Evolutionary conservation across 2,329 filamentous ascomycete species (phyloP), one percentile per base, ranked within the genome.

Genomic region (Neopestalotiopsis sp.): DNA sequence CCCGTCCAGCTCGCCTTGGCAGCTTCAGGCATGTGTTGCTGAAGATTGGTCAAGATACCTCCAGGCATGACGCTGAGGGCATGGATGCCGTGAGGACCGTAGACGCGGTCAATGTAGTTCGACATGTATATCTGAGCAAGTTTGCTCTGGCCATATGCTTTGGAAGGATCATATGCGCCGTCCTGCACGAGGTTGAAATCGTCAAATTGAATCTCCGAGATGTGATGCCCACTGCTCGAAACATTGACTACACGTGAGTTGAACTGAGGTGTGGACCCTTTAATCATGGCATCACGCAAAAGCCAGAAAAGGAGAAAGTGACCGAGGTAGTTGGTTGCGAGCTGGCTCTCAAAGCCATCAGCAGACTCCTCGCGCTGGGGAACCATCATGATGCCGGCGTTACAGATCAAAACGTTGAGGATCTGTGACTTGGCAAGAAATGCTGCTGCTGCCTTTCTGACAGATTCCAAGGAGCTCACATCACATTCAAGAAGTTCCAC

Each of bases 71-170:
- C 64, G 17, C 45, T 57, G 10, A 66, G 64, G 4, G 64, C 45
- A n/a, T 58, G 64, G 1, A 66, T 7, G n/a, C 64, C 64, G n/a
- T 28, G 28, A 13, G 28, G n/a, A 7, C 17, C 64, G 20, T 30
- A 58, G 5, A 17, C 13, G 0, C 64, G 42, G 30, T 66, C 64
- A 14, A 66, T 30, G 14, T 56, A 42, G 4, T 66, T 66, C 4
- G 64, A 45, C 45, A 58, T 58, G 28, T 58, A 66, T 20, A 88
- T 80, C 68, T 85, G 86, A 13, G 86, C 85, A 0, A 81, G 80
- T 71, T 89, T 89, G 64, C 80, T 78, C 71, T 86, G 82, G 0
- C 79, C 82, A 69, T 89, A 89, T 0, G 83, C 78, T 1, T 67
- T 52, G 67, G 74, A 78, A 0, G 78, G 78, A 2, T 80, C 62